Conservation (phyloP, 768 basidiomycete genomes). For the Xerocomellus amylosporus region DNA sequence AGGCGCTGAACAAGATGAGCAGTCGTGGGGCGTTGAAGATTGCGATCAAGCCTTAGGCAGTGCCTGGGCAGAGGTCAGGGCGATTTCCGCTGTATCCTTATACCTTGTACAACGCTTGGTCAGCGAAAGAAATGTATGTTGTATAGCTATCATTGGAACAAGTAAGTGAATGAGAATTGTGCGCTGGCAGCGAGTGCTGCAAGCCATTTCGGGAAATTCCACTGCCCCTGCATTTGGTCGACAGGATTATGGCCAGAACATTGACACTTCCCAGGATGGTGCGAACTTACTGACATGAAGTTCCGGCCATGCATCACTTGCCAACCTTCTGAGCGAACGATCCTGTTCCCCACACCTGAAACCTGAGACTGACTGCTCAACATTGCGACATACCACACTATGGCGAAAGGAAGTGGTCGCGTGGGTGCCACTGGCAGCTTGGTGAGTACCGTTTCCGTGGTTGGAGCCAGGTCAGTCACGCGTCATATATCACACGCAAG, state of each 20-base stretch:
- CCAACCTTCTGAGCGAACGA: neutral
- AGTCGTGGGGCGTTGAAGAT: constrained; percentile 61
- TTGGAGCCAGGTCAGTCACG: neutral
- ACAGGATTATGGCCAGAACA: too few species aligned
- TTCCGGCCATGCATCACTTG: neutral
- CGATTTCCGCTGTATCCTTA: constrained; percentile 16
- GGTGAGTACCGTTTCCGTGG: constrained; percentile 7
- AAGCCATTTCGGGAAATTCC: neutral
- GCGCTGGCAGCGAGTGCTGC: neutral
- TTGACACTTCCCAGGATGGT: constrained; percentile 13
- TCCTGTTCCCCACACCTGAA: neutral
- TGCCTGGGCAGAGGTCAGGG: neutral
- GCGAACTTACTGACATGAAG: neutral
- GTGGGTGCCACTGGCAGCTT: neutral
- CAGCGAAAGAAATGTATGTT: neutral
- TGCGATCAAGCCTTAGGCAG: constrained; percentile 50
- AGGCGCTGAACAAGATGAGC: constrained; percentile 70
- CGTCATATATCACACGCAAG: constrained; percentile 6
- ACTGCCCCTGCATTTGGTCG: neutral
- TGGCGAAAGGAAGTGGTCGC: neutral
- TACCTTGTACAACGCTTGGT: constrained; percentile 14
- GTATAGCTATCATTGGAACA: neutral
- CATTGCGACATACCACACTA: neutral
- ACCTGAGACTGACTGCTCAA: neutral
- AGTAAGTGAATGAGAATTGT: neutral